These are phyloP conservation scores for Penicillium lividum DNA, from an alignment of 495 filamentous ascomycete species.

Conservation along the genomic window DNA sequence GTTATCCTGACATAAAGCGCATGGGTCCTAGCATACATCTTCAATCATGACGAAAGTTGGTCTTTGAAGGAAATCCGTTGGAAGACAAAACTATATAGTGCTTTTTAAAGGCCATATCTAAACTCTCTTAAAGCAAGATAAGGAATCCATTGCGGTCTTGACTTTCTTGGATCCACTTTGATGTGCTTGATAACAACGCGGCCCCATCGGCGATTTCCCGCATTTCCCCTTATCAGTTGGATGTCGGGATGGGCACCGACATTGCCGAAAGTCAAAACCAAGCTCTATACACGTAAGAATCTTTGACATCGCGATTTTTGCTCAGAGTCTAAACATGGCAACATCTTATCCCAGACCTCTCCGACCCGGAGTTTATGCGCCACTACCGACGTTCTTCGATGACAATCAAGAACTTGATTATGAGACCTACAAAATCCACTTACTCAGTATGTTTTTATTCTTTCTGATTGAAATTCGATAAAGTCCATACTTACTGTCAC, in stretches of 20 bases:
- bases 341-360: constrained; percentile 8
- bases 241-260: constrained; percentile 14
- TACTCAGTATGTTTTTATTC: constrained; percentile 13
- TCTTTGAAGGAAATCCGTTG: neutral
- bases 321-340: neutral
- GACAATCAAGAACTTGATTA: constrained; percentile 26
- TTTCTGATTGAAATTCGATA: neutral
- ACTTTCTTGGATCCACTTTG: no score
- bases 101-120: no score
- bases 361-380: constrained; percentile 23
- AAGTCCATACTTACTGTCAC: neutral
- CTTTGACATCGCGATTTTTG: no score
- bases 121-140: no score
- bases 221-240: constrained; percentile 7
- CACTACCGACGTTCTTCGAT: constrained; percentile 25
- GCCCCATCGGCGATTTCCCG: constrained; percentile 16
- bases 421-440: constrained; percentile 22
- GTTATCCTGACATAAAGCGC: neutral
- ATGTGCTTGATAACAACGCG: constrained; percentile 13
- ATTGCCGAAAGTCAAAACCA: constrained; percentile 7
- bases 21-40: neutral
- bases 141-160: no score
- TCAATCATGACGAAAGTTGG: neutral
- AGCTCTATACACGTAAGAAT: no score
- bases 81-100: no score